Evolutionary conservation across 2,329 filamentous ascomycete species (phyloP).

Genomic region (Pseudogymnoascus sp.): DNA sequence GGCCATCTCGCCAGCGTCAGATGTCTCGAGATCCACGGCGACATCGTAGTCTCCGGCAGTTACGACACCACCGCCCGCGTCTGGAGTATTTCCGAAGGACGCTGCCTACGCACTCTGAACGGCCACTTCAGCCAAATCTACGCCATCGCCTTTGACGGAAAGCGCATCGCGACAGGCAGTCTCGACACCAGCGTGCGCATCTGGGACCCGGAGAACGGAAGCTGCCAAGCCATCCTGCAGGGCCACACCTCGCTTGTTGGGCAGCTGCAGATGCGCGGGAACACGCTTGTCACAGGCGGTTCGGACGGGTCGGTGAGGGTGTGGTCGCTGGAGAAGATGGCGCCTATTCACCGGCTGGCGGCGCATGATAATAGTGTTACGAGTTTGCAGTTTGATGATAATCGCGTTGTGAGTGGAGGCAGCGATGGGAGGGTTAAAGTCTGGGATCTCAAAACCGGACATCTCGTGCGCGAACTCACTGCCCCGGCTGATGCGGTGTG

Average conservation of each 20-base stretch:
- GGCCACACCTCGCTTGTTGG: slow-evolving; percentile 95
- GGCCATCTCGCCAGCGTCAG: slow-evolving; percentile 93
- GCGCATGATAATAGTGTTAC: slow-evolving; percentile 98
- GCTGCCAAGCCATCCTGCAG: slow-evolving; percentile 76
- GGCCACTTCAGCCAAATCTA: slow-evolving; percentile 99
- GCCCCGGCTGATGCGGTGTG: slow-evolving; percentile 91
- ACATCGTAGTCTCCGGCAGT: slow-evolving; percentile 94
- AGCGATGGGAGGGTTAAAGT: slow-evolving; percentile 98
- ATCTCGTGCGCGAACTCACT: slow-evolving; percentile 82
- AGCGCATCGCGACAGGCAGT: slow-evolving; percentile 87
- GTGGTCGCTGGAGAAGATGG: slow-evolving; percentile 87
- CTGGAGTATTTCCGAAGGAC: slow-evolving; percentile 94
- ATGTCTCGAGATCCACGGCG: slow-evolving; percentile 90
- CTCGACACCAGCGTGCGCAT: slow-evolving; percentile 94
- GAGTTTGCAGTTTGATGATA: slow-evolving; percentile 93
- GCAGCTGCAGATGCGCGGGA: slow-evolving; percentile 88
- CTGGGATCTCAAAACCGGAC: slow-evolving; percentile 90
- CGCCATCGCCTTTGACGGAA: slow-evolving; percentile 93
- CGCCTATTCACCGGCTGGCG: slow-evolving; percentile 85
- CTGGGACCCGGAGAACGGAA: slow-evolving; percentile 77
- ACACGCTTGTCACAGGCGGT: slow-evolving; percentile 90
- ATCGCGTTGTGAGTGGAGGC: slow-evolving; percentile 87
- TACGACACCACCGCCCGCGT: slow-evolving; percentile 96
- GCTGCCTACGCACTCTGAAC: slow-evolving; percentile 79
- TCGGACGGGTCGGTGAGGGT: slow-evolving; percentile 94